Percentiles rank a stretch among this genome's conserved stretches.
Conservation (phyloP, 73 alveolate genomes). For the Halteria grandinella region DNA sequence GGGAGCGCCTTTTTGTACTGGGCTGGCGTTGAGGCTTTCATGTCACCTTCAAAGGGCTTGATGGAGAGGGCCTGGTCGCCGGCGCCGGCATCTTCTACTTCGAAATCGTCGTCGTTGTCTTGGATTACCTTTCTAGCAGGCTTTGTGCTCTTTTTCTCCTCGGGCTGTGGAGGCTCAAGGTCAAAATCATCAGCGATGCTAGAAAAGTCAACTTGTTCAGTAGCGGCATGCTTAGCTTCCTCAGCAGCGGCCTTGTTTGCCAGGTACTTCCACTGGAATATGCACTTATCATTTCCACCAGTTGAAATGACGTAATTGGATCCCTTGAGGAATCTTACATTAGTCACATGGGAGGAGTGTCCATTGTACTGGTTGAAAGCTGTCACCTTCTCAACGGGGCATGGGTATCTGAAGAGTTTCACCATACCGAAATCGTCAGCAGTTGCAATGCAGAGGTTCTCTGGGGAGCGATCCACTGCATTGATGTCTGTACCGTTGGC, state of each 20-base stretch:
- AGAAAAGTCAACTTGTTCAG: conserved; percentile 6
- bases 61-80: conserved; percentile 86
- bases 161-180: no score
- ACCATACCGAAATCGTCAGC: conserved; percentile 93
- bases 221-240: conserved; percentile 47
- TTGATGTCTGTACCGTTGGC: conserved; percentile 92
- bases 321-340: conserved; percentile 84
- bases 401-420: conserved; percentile 89
- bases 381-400: no score
- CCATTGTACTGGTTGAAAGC: conserved; percentile 93
- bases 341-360: conserved; percentile 97
- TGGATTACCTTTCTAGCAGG: no score
- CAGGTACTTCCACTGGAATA: conserved; percentile 94
- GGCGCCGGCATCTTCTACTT: conserved; percentile 77
- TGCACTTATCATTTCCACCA: conserved; percentile 97
- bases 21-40: conserved; percentile 84
- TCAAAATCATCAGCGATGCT: conserved; percentile 60
- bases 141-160: no score
- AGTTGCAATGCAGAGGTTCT: conserved; percentile 80
- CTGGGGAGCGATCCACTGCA: conserved; percentile 79
- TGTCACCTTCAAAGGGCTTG: conserved; percentile 91
- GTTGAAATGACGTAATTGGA: conserved; percentile 86
- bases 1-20: conserved; percentile 78
- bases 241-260: conserved; percentile 67
- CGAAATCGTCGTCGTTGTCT: conserved; percentile 79